A percentile compares a stretch with the other conserved stretches of the same genome.
Evolutionary conservation across 257 asterid genomes (phyloP).

Genomic region (Penstemon davidsonii): DNA sequence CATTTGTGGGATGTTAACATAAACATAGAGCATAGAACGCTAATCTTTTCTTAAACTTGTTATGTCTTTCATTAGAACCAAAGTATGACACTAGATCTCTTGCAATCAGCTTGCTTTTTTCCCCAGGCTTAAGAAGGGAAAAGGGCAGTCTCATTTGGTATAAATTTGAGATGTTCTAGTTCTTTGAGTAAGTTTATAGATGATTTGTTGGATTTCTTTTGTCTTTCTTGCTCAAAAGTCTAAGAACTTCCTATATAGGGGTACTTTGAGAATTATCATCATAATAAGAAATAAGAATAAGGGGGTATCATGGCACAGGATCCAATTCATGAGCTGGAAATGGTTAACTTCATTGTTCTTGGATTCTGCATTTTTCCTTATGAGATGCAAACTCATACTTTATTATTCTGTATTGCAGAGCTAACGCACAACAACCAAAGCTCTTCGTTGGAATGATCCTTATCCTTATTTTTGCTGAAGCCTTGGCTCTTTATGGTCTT

Average conservation of each 20-base stretch:
- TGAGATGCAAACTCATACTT: conserved; percentile 10
- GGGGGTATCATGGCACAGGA: conserved; percentile 4
- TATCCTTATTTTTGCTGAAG: conserved; percentile 79
- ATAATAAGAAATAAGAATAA: not conserved
- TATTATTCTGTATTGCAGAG: conserved; percentile 42
- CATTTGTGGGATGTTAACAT: not conserved
- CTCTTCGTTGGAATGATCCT: conserved; percentile 87
- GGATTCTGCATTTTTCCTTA: conserved; percentile 8
- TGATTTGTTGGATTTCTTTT: not conserved
- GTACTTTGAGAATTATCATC: not conserved
- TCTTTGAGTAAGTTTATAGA: not conserved
- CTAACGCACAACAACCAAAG: conserved; percentile 83
- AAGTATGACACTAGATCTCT: not conserved
- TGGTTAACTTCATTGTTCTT: not conserved
- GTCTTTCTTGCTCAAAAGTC: conserved; percentile 6
- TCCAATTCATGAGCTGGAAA: not conserved
- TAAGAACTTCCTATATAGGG: not conserved
- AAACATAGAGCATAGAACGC: not conserved
- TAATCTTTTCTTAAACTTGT: not conserved
- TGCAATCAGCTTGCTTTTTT: not conserved
- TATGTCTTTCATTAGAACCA: not conserved
- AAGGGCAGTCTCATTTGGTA: not conserved
- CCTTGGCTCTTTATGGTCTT: conserved; percentile 76
- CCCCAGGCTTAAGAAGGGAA: conserved; percentile 2
- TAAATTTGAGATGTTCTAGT: not conserved